These are phyloP conservation scores for Thielaviopsis euricoi DNA, from an alignment of 2,329 filamentous ascomycete species.

Conservation along the genomic window DNA sequence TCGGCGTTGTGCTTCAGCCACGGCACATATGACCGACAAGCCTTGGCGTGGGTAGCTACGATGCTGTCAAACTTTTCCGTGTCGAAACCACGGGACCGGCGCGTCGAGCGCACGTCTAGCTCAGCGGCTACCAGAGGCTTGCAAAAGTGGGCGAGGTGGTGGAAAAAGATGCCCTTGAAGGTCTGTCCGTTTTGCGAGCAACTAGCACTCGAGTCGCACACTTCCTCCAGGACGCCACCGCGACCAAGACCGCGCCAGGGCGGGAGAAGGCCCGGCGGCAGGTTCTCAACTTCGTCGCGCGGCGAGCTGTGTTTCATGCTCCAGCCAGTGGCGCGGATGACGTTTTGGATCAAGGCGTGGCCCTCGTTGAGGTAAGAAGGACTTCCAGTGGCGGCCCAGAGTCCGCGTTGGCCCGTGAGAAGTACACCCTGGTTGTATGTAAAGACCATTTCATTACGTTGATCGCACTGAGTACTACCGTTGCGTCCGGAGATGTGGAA, in stretches of 20 bases:
- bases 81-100: constrained; percentile 10
- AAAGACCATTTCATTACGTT: constrained; percentile 76
- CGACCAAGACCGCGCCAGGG: constrained; percentile 63
- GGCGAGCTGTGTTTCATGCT: constrained; percentile 26
- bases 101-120: constrained; percentile 9
- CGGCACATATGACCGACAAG: constrained; percentile 47
- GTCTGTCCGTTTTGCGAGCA: constrained; percentile 78
- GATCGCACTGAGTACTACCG: constrained; percentile 46
- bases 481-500: constrained; percentile 49
- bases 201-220: constrained; percentile 55
- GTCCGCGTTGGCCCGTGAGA: constrained; percentile 60
- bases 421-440: constrained; percentile 93
- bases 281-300: constrained; percentile 23
- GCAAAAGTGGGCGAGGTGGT: constrained; percentile 72
- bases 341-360: constrained; percentile 56
- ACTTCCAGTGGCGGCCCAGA: constrained; percentile 67
- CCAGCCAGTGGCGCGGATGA: constrained; percentile 69
- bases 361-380: constrained; percentile 58
- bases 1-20: constrained; percentile 71
- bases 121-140: constrained; percentile 29
- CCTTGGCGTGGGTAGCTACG: constrained; percentile 32
- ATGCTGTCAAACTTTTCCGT: constrained; percentile 18
- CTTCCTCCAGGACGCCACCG: constrained; percentile 67
- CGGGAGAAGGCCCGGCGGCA: constrained; percentile 24
- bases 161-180: constrained; percentile 92